Conservation (phyloP, 371 early-diverging fungal genomes). For the Rhizopus microsporus region DNA sequence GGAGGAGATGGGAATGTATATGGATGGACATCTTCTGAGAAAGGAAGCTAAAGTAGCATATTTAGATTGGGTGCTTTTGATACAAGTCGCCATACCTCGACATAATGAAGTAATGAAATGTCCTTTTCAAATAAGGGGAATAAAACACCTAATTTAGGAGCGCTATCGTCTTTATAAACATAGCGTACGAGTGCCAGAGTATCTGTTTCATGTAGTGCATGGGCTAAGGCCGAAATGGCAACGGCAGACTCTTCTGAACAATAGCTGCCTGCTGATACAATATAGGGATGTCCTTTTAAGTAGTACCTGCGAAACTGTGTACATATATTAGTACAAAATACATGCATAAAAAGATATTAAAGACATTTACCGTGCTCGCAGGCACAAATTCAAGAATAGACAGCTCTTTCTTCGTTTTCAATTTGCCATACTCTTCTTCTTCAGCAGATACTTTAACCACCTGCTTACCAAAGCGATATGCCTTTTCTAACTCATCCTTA, state of each 20-base stretch:
- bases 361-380: constrained; percentile 26
- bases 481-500: constrained; percentile 59
- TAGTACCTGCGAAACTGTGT: constrained; percentile 62
- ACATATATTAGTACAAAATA: neutral
- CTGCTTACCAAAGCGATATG: constrained; percentile 71
- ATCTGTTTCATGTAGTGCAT: constrained; percentile 55
- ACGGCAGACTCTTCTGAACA: constrained; percentile 25
- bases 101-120: constrained; percentile 54
- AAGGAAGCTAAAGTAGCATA: constrained; percentile 56
- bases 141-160: constrained; percentile 68
- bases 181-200: constrained; percentile 63
- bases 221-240: constrained; percentile 58
- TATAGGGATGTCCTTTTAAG: constrained; percentile 53
- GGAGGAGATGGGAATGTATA: constrained; percentile 2
- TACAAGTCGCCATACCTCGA: constrained; percentile 46
- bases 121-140: constrained; percentile 54
- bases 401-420: constrained; percentile 61
- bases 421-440: constrained; percentile 60
- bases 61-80: neutral
- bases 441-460: constrained; percentile 61
- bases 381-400: constrained; percentile 61
- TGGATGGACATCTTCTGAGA: constrained; percentile 64
- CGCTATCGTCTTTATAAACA: constrained; percentile 50
- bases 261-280: constrained; percentile 39
- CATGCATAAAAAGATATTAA: neutral